Evolutionary conservation across 1,139 yeast genomes (phyloP).

Genomic region (Yamadazyma triangularis): DNA sequence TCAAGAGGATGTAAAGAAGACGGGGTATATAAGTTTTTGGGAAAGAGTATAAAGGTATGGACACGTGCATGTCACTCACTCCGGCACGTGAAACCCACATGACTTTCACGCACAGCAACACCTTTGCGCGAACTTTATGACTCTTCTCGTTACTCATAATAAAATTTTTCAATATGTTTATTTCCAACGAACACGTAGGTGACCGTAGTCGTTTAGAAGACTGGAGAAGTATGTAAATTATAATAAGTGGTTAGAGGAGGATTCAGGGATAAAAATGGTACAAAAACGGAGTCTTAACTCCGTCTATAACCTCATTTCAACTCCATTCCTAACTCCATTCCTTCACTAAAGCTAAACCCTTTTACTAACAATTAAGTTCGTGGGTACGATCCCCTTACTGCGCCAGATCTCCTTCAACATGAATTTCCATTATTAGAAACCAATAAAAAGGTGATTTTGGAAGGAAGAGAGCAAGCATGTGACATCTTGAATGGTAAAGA

Average conservation of each 20-base stretch:
- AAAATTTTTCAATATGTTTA: constrained; percentile 51
- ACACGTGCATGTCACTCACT: too few species aligned
- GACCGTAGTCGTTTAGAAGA: constrained; percentile 81
- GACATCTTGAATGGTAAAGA: constrained; percentile 70
- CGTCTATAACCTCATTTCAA: too few species aligned
- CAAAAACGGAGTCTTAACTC: too few species aligned
- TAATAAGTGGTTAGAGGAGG: too few species aligned
- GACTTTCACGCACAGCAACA: too few species aligned
- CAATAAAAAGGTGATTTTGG: constrained; percentile 57
- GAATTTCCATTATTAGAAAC: constrained; percentile 70
- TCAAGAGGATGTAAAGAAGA: constrained; percentile 56
- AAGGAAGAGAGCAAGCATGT: constrained; percentile 75
- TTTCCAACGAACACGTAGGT: constrained; percentile 76
- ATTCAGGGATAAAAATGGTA: neutral
- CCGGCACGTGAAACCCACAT: too few species aligned
- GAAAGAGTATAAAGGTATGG: too few species aligned
- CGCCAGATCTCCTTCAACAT: constrained; percentile 91
- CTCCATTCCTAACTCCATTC: too few species aligned
- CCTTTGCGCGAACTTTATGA: too few species aligned
- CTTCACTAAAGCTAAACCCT: neutral
- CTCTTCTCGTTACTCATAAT: constrained; percentile 2
- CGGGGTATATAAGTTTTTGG: constrained; percentile 63
- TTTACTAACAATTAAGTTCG: constrained; percentile 23
- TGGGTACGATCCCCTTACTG: constrained; percentile 92
- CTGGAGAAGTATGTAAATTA: constrained; percentile 68